Percentiles rank a stretch among this genome's conserved stretches.
Conservation (phyloP, 73 alveolate genomes). For the Uronychia setigera region DNA sequence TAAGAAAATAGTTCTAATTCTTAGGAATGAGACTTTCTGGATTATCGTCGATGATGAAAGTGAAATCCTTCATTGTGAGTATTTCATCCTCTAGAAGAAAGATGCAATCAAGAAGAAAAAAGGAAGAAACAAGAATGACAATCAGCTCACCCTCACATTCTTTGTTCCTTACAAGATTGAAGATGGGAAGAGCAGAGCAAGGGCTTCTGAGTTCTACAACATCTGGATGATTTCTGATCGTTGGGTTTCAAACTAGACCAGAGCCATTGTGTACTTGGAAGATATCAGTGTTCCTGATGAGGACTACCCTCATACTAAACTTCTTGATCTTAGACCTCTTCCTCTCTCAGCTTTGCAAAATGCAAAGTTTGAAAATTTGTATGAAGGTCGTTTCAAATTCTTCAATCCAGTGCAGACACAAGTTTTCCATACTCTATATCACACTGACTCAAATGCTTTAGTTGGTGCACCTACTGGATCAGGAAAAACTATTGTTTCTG, state of each 20-base stretch:
- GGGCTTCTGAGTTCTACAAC: constrained; percentile 70
- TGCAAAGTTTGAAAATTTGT: constrained; percentile 91
- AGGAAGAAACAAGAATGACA: constrained; percentile 58
- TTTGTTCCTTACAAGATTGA: constrained; percentile 95
- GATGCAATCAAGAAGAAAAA: constrained; percentile 66
- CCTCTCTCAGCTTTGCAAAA: constrained; percentile 95
- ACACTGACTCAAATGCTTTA: constrained; percentile 96
- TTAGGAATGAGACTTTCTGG: constrained; percentile 86
- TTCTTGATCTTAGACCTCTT: constrained; percentile 96
- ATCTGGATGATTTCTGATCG: constrained; percentile 87
- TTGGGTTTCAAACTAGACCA: constrained; percentile 84
- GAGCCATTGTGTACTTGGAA: constrained; percentile 68
- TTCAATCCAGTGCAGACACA: constrained; percentile 99
- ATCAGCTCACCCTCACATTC: constrained; percentile 68
- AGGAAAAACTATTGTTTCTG: constrained; percentile 99
- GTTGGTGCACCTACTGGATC: constrained; percentile 99
- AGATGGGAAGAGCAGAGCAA: constrained; percentile 72
- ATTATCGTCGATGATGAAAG: constrained; percentile 89
- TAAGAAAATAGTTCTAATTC: constrained; percentile 8
- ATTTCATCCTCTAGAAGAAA: constrained; percentile 85
- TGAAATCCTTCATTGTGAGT: constrained; percentile 97
- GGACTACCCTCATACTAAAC: constrained; percentile 93
- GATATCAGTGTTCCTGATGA: constrained; percentile 94
- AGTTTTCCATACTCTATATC: constrained; percentile 82
- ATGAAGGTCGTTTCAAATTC: constrained; percentile 82